These are phyloP conservation scores for Xylaria nigripes DNA, from an alignment of 495 filamentous ascomycete genomes.

Conservation along the genomic window DNA sequence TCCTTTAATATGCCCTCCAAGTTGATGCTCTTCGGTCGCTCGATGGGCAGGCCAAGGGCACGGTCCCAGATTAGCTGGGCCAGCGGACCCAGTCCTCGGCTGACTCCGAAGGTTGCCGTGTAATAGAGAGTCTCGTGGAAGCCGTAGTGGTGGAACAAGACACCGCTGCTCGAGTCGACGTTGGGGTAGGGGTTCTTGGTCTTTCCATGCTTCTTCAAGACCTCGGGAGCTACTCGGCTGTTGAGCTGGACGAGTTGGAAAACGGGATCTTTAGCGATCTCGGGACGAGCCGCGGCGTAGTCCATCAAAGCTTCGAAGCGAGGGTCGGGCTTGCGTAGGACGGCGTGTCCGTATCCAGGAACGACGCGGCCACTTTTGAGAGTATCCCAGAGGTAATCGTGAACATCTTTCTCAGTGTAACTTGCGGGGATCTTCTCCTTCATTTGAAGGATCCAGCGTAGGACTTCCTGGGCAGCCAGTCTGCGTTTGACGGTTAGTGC, in stretches of 20 bases:
- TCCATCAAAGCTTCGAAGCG: conserved; percentile 95
- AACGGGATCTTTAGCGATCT: conserved; percentile 78
- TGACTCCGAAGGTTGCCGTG: conserved; percentile 93
- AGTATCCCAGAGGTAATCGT: conserved; percentile 83
- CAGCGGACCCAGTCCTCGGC: conserved; percentile 80
- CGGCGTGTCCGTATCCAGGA: conserved; percentile 96
- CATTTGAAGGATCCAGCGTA: conserved; percentile 94
- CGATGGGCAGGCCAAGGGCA: conserved; percentile 90
- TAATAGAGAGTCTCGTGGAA: conserved; percentile 97
- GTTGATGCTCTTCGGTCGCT: conserved; percentile 95
- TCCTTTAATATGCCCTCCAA: conserved; percentile 67
- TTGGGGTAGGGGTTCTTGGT: conserved; percentile 99
- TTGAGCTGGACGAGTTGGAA: conserved; percentile 92
- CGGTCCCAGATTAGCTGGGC: conserved; percentile 96
- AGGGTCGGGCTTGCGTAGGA: conserved; percentile 93
- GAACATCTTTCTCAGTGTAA: conserved; percentile 71
- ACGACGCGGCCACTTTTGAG: conserved; percentile 92
- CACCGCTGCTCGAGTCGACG: conserved; percentile 84
- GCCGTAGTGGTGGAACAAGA: conserved; percentile 93
- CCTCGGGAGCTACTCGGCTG: conserved; percentile 64
- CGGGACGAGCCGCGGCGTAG: conserved; percentile 75
- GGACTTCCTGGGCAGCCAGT: conserved; percentile 91
- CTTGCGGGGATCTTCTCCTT: conserved; percentile 71
- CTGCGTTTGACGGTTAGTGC: conserved; percentile 26
- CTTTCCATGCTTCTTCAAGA: conserved; percentile 91